Evolutionary conservation across 805 yeast species (phyloP).

Genomic region (Candida nitratophila): DNA sequence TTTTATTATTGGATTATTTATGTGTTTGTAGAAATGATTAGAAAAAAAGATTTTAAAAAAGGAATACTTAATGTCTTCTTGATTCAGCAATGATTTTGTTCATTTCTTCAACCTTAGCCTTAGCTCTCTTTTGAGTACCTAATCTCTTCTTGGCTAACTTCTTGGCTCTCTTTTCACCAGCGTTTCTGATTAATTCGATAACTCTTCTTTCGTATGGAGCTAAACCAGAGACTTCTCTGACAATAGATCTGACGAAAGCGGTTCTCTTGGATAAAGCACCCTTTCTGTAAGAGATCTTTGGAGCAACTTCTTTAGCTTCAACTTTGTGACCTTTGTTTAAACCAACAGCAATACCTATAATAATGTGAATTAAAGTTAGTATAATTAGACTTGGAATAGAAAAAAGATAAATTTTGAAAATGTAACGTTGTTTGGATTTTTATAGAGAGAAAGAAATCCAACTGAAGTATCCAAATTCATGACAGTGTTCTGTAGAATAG

Average conservation of each 20-base stretch:
- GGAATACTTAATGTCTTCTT: slow-evolving; percentile 69
- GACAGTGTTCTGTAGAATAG: too few relatives aligned
- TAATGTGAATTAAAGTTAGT: neutral
- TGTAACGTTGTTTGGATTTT: too few relatives aligned
- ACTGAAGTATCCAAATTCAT: too few relatives aligned
- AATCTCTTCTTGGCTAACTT: slow-evolving; percentile 99
- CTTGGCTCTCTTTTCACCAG: slow-evolving; percentile 99
- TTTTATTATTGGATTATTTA: neutral
- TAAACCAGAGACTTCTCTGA: slow-evolving; percentile 96
- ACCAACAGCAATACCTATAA: slow-evolving; percentile 89
- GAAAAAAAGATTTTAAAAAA: slow-evolving; percentile 2
- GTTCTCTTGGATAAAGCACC: slow-evolving; percentile 96
- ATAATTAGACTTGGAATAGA: neutral
- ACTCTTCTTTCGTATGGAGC: slow-evolving; percentile 99
- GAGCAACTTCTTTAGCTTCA: slow-evolving; percentile 74
- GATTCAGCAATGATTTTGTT: slow-evolving; percentile 92
- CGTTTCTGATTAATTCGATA: slow-evolving; percentile 98
- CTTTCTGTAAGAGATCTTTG: slow-evolving; percentile 92
- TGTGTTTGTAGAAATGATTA: slow-evolving; percentile 1
- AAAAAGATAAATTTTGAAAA: too few relatives aligned
- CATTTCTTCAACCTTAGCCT: slow-evolving; percentile 99
- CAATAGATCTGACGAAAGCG: slow-evolving; percentile 88
- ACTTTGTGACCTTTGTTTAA: slow-evolving; percentile 99
- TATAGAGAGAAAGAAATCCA: too few relatives aligned
- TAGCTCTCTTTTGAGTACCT: slow-evolving; percentile 99